Evolutionary conservation across 176 grass and related monocot species (phyloP).

Genomic region (Echinochloa phyllopogon): DNA sequence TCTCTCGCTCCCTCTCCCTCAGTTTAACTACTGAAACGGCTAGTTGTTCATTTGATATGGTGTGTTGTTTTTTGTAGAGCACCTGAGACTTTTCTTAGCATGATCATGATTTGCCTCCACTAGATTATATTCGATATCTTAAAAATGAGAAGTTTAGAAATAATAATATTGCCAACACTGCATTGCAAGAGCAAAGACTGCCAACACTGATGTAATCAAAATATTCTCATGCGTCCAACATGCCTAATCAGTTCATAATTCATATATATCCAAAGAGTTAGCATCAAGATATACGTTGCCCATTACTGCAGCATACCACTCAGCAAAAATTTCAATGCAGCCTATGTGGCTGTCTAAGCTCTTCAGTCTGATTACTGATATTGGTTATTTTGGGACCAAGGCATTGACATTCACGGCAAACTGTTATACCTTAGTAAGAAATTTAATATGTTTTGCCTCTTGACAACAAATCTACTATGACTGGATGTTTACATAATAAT

Average conservation of each 20-base stretch:
- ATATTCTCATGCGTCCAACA: background rate
- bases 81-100: background rate
- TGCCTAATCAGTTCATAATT: slow-evolving; percentile 12
- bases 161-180: background rate
- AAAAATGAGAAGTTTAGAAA: background rate
- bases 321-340: background rate
- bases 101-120: slow-evolving; percentile 1
- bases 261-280: slow-evolving; percentile 1
- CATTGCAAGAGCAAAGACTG: too few species aligned
- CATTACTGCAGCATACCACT: background rate
- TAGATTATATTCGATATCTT: background rate
- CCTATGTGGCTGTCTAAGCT: background rate
- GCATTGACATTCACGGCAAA: background rate
- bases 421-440: background rate
- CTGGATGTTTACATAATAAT: background rate
- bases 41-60: background rate
- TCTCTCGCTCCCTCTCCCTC: background rate
- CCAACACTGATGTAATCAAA: background rate
- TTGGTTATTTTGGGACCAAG: background rate
- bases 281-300: background rate
- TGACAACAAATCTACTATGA: background rate
- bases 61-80: slow-evolving; percentile 12
- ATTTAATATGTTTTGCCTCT: background rate
- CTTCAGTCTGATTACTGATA: background rate
- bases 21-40: background rate